Conservation (phyloP, 768 basidiomycete genomes). For the Lentinus tigrinus region DNA sequence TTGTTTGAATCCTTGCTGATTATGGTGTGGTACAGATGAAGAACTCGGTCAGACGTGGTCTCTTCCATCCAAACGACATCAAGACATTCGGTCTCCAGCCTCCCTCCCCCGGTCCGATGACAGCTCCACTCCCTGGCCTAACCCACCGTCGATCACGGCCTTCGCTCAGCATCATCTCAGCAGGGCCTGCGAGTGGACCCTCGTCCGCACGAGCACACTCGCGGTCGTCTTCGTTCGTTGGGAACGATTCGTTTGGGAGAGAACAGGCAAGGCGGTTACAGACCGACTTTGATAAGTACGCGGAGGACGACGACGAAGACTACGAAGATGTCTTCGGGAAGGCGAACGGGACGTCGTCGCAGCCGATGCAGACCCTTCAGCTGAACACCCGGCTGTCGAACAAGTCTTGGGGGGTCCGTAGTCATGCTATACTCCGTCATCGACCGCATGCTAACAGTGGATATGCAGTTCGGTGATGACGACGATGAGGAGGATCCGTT, state of each 20-base stretch:
- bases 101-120: conserved; percentile 55
- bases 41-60: conserved; percentile 66
- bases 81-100: conserved; percentile 64
- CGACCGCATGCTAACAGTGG: conserved; percentile 5
- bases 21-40: conserved; percentile 46
- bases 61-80: conserved; percentile 90
- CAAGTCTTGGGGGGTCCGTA: conserved; percentile 94
- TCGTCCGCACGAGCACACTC: conserved; percentile 41
- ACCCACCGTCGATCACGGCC: conserved; percentile 53
- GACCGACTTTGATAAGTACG: conserved; percentile 78
- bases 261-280: conserved; percentile 59
- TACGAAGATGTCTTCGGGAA: conserved; percentile 95
- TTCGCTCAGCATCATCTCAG: conserved; percentile 42
- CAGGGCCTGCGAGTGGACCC: conserved; percentile 20
- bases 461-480: conserved; percentile 68
- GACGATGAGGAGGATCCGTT: conserved; percentile 96
- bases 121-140: conserved; percentile 64
- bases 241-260: conserved; percentile 60
- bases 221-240: conserved; percentile 47
- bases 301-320: conserved; percentile 87
- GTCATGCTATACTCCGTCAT: no score
- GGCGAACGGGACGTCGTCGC: conserved; percentile 59
- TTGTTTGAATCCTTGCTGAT: neutral
- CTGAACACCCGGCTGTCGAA: conserved; percentile 85
- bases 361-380: conserved; percentile 74